Evolutionary conservation across 441 rosid species (phyloP), one percentile per base, ranked within the genome.

Genomic region (Erodium moschatum): DNA sequence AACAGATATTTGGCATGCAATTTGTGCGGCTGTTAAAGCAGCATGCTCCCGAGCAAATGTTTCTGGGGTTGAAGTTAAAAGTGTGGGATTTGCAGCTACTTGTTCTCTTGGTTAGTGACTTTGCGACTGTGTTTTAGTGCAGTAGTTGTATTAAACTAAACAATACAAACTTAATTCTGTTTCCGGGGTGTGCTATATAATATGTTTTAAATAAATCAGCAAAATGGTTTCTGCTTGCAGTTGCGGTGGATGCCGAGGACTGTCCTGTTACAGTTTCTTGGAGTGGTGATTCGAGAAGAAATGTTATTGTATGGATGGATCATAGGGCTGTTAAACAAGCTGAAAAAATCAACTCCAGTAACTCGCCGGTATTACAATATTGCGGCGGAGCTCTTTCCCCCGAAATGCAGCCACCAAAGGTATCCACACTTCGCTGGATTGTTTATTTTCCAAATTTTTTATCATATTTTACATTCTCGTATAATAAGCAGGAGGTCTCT

Each of bases 251-350:
- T 87, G 83, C 92, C 64, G 96, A 89, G 76, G 96, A 93, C 19
- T 79, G 88, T 29, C 97, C 97, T 16, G 96, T 93, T 16, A 79
- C 97, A n/a, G 96, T 91, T 67, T 93, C 98, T 19, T 86, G 88
- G 95, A 88, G 89, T 73, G 97, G 97, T 75, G 98, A 91, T 84
- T 83, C 97, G 58, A 87, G 97, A 75, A 82, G 97, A 72, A 91
- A 93, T 67, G 78, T 89, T 31, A 88, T 90, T 42, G 96, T 93
- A 6, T 93, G 98, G 97, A 93, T 93, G 98, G 98, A 93, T 64
- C 97, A 93, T 66, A 86, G 98, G 85, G 97, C 98, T 79, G 90
- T 89, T 29, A 88, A 86, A 54, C 95, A 93, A 85, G 92, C 97
- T 35, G 88, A 93, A 77, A 89, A 82, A 77, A 93, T 93, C 70